Evolutionary conservation across 192 early-diverging fungal genomes (phyloP), one percentile per base, ranked within the genome.

Genomic region (Coemansia sp.): DNA sequence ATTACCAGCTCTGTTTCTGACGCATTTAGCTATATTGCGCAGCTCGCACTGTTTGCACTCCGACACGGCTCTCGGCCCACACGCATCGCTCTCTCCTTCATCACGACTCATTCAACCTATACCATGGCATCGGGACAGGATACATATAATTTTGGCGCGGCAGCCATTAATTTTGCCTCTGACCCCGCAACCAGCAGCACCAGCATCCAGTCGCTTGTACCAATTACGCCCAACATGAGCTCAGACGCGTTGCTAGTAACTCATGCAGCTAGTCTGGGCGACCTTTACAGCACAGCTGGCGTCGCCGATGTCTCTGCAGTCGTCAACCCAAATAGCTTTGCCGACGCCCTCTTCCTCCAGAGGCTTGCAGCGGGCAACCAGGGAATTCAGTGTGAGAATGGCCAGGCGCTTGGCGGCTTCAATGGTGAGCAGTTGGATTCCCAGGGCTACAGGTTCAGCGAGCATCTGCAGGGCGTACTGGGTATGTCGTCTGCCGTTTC

Each of bases 181-280:
- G 7, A 48, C 46, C 46, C 46, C 46, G 17, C 46, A 17, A 19
- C 46, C 46, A 19, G 4, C n/a, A 53, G 21, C 52, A 40, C 49
- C 51, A 22, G 37, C 31, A 6, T 38, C 36, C 50, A 63, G 7
- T 53, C 26, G n/a, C 38, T 47, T 25, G 40, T 60, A 59, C 62
- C 72, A 12, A 55, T 65, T 11, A 74, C 66, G 28, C 72, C 72
- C 4, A 61, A 58, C 19, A 65, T 74, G 66, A 57, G 59, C 17
- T 8, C 48, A 25, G 72, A 74, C 10, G 40, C 60, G 7, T 57
- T 61, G 46, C 28, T 62, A n/a, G 49, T 54, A 17, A 38, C 62
- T 14, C 21, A 50, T 20, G 36, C 72, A 10, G 40, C 28, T 34
- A 49, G 42, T 2, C 20, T 62, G 25, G 48, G 53, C 48, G 46